A percentile compares a stretch with the other conserved stretches of the same genome.
These are phyloP conservation scores for Plasmodium berghei DNA, from an alignment of 169 alveolate species.

Conservation along the genomic window DNA sequence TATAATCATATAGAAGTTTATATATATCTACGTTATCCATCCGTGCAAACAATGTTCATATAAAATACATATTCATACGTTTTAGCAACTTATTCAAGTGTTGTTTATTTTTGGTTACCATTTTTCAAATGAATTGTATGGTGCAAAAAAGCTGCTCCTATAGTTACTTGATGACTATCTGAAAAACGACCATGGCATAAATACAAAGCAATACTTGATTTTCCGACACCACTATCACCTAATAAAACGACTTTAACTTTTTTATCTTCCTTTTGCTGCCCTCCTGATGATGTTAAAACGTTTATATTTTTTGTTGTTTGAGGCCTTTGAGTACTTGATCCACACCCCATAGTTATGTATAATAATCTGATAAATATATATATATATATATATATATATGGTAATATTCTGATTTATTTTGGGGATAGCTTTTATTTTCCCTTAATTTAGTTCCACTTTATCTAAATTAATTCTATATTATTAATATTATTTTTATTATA, in stretches of 20 bases:
- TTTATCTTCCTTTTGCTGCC: constrained; percentile 60
- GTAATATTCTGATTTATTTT: not conserved
- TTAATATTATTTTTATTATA: too few species aligned
- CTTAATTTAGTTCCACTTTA: too few species aligned
- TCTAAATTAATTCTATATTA: too few species aligned
- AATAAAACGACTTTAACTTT: constrained; percentile 89
- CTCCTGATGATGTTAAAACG: constrained; percentile 20
- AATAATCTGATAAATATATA: constrained; percentile 6
- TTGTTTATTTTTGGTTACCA: constrained; percentile 50
- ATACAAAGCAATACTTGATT: constrained; percentile 90
- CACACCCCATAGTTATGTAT: constrained; percentile 71
- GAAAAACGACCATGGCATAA: constrained; percentile 91
- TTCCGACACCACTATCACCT: constrained; percentile 94
- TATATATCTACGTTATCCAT: not conserved
- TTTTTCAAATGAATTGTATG: constrained; percentile 84
- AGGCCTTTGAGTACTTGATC: constrained; percentile 47
- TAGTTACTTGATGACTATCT: constrained; percentile 91
- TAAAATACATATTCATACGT: not conserved
- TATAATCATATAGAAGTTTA: not conserved
- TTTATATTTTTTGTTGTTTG: constrained; percentile 40
- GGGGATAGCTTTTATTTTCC: not conserved
- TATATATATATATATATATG: constrained; percentile 32
- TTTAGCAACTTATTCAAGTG: not conserved
- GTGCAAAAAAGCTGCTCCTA: constrained; percentile 92
- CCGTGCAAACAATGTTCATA: not conserved